Percentiles rank a stretch among this genome's conserved stretches.
Conservation (phyloP, 1,284 basidiomycete species). For the Cutaneotrichosporon dermatis region DNA sequence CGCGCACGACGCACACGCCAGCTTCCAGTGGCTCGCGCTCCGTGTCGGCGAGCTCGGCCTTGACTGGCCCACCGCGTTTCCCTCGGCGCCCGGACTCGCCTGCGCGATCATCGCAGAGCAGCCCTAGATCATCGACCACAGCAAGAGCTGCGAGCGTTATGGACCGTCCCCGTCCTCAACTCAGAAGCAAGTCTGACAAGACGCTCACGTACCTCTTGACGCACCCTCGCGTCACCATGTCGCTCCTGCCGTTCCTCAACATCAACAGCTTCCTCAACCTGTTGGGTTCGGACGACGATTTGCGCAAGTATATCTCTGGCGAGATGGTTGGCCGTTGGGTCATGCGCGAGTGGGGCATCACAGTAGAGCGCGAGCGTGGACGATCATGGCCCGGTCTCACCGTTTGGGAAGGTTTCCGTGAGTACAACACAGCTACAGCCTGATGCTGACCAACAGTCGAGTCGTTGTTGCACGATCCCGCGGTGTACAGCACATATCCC, state of each 20-base stretch:
- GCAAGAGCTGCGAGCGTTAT: slow-evolving; percentile 3
- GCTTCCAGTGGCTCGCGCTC: not conserved
- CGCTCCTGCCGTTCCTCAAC: slow-evolving; percentile 34
- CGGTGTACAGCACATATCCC: slow-evolving; percentile 46
- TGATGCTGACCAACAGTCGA: slow-evolving; percentile 36
- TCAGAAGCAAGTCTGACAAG: slow-evolving; percentile 1
- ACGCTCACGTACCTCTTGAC: slow-evolving; percentile 22
- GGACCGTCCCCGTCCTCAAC: slow-evolving; percentile 9
- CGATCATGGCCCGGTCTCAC: slow-evolving; percentile 46
- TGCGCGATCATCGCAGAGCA: not conserved
- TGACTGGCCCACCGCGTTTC: not conserved
- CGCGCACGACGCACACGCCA: not conserved
- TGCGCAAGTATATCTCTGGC: slow-evolving; percentile 40
- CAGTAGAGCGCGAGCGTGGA: slow-evolving; percentile 28
- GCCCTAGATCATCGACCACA: not conserved
- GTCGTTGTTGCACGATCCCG: slow-evolving; percentile 45
- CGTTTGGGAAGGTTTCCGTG: slow-evolving; percentile 49
- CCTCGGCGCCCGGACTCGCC: not conserved
- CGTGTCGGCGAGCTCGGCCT: not conserved
- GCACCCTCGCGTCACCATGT: slow-evolving; percentile 34
- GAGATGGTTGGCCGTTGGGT: slow-evolving; percentile 48
- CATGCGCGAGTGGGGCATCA: slow-evolving; percentile 42
- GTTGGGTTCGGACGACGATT: slow-evolving; percentile 30
- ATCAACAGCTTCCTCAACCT: slow-evolving; percentile 48
- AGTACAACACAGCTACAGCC: slow-evolving; percentile 18